Evolutionary conservation across 169 alveolate species (phyloP), one percentile per base, ranked within the genome.

Genomic region (Amoebophrya sp.): DNA sequence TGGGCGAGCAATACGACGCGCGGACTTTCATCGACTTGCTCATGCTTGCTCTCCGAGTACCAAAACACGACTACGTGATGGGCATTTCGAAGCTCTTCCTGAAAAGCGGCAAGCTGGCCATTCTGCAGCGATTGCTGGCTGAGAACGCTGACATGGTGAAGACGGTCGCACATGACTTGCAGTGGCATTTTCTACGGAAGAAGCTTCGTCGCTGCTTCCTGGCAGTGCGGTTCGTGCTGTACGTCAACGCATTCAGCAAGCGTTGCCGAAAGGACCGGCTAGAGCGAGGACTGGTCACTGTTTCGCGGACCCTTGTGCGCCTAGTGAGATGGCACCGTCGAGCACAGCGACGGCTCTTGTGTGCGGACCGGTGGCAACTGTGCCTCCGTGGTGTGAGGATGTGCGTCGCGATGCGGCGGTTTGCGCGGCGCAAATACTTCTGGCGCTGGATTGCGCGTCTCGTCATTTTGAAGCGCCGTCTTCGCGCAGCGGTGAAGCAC

Each of bases 61-160:
- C 83, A 0, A 65, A 65, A 36, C n/a, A 36, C 83, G 83, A 65
- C 83, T 65, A 65, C 83, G 83, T 65, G 36, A 65, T 65, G 83
- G 83, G 83, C 83, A 65, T 65, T 18, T 65, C 83, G 83, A 65
- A 65, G 26, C 26, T 65, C 38, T 65, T 65, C 33, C 83, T 65
- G 33, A 65, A 65, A 26, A 26, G 39, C 38, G 83, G 83, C 38
- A 65, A 65, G 83, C 83, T 65, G 39, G 83, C 83, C 33, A 65
- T 65, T 26, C 83, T 65, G 36, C 83, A 65, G 83, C 18, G n/a
- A 26, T 26, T 65, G 36, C 26, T 65, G 83, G 83, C 83, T 36
- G 83, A 65, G 33, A 65, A 65, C 83, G 83, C 83, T 29, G n/a
- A 36, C 26, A 1, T 6, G 36, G n/a, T n/a, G n/a, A n/a, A n/a